A percentile compares a stretch with the other conserved stretches of the same genome.
phyloP scores from a whole-genome alignment of 2,329 filamentous ascomycete species.

The Pleomassaria siparia region DNA sequence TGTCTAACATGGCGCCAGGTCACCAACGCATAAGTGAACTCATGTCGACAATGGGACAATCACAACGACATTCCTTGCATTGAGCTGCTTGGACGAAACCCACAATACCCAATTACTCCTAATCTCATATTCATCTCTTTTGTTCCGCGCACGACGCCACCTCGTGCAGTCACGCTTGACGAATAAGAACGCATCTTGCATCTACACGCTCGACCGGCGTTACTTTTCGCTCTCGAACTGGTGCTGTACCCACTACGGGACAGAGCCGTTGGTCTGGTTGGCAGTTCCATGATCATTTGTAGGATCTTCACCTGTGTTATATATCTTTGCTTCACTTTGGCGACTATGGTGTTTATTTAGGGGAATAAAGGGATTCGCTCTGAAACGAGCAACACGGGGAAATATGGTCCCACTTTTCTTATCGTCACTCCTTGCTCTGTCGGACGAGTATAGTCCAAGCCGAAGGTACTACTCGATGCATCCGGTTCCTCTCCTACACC shows the following conservation, averaged over 20 bases:
- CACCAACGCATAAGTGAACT: conserved; percentile 37
- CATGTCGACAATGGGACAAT: conserved; percentile 12
- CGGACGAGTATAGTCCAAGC: neutral
- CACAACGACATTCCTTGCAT: conserved; percentile 3
- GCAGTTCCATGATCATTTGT: conserved; percentile 2
- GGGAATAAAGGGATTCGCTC: conserved; percentile 13
- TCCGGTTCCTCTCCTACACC: conserved; percentile 6
- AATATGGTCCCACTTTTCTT: conserved; percentile 12
- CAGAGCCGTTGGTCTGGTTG: conserved; percentile 14
- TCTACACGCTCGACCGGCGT: conserved; percentile 22
- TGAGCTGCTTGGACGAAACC: conserved; percentile 4
- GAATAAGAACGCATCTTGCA: conserved; percentile 29
- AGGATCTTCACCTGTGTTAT: conserved; percentile 22
- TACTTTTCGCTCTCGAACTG: conserved; percentile 12
- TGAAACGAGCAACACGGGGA: conserved; percentile 12
- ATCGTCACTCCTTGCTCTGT: conserved; percentile 15
- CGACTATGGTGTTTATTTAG: conserved; percentile 12
- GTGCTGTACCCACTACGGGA: conserved; percentile 4
- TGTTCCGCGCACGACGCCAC: conserved; percentile 8
- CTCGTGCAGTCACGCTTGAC: conserved; percentile 32
- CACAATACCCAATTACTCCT: conserved; percentile 13
- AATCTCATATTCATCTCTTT: conserved; percentile 24
- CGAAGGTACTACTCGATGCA: conserved; percentile 2
- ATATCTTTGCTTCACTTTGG: conserved; percentile 19
- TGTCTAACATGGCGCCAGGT: conserved; percentile 28